These are phyloP conservation scores for Crataegus laevigata DNA, from an alignment of 306 rosid genomes.

Conservation along the genomic window DNA sequence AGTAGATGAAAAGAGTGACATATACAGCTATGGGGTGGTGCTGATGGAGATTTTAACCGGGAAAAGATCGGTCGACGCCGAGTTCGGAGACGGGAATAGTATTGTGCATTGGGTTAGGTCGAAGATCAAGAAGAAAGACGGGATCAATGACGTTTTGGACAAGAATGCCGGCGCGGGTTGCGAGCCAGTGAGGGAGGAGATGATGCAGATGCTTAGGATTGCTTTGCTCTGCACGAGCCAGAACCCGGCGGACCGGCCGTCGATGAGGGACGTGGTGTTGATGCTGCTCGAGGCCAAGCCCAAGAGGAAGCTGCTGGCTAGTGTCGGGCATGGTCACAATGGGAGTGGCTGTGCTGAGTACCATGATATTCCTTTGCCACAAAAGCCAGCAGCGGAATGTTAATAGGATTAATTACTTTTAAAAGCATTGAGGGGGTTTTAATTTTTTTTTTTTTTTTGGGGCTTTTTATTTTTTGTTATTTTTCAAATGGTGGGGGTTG, in stretches of 20 bases:
- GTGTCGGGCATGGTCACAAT: constrained; percentile 7
- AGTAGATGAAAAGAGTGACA: constrained; percentile 94
- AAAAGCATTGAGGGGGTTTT: not conserved
- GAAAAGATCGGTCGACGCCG: constrained; percentile 50
- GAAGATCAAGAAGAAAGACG: constrained; percentile 52
- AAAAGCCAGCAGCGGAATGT: constrained; percentile 41
- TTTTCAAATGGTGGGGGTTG: constrained; percentile 74
- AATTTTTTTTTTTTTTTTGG: not conserved
- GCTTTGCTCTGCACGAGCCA: constrained; percentile 84
- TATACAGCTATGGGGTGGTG: constrained; percentile 81
- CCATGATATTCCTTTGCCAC: constrained; percentile 39
- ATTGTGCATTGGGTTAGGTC: constrained; percentile 78
- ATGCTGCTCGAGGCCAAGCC: constrained; percentile 87
- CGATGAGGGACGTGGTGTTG: constrained; percentile 85
- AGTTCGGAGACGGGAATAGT: constrained; percentile 86
- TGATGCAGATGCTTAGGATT: constrained; percentile 81
- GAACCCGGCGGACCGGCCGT: constrained; percentile 71
- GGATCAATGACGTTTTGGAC: constrained; percentile 46
- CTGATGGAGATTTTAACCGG: constrained; percentile 73
- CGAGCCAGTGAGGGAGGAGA: constrained; percentile 54
- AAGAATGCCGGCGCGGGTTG: constrained; percentile 68
- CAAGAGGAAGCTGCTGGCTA: constrained; percentile 44
- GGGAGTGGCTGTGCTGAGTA: constrained; percentile 11
- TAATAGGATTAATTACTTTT: constrained; percentile 29
- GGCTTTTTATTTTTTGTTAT: not conserved